Conservation (phyloP, 108 stramenopile genomes). For the Nitzschia sp. region DNA sequence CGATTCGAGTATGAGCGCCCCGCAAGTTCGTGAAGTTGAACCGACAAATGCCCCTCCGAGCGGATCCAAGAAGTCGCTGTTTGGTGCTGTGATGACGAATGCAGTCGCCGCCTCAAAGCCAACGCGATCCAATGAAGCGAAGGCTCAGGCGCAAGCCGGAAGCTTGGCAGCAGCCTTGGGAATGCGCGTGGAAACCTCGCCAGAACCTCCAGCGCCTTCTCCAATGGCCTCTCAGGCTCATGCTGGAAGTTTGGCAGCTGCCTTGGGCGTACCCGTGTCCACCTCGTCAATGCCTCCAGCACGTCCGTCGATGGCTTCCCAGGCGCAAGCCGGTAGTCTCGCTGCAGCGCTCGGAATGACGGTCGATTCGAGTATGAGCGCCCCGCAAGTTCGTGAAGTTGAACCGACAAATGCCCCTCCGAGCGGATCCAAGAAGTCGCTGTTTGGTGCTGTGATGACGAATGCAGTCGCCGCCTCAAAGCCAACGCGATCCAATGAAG, state of each 20-base stretch:
- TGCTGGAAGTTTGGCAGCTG: neutral
- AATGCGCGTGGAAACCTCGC: no score
- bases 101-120: no score
- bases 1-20: neutral
- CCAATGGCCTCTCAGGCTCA: no score
- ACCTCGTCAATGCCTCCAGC: neutral
- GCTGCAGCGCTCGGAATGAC: no score
- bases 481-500: no score
- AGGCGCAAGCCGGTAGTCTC: neutral
- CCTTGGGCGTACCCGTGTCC: neutral
- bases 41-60: neutral
- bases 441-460: no score
- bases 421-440: no score
- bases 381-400: no score
- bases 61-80: neutral
- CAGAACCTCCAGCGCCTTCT: no score
- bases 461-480: no score
- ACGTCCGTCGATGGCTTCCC: neutral
- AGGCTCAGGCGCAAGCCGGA: neutral
- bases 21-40: neutral
- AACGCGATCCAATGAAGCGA: neutral
- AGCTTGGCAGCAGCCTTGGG: neutral
- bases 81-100: neutral
- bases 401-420: no score
- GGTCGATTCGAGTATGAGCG: no score